These are phyloP conservation scores for Neopestalotiopsis clavispora DNA, from an alignment of 2,329 filamentous ascomycete species.

Conservation along the genomic window DNA sequence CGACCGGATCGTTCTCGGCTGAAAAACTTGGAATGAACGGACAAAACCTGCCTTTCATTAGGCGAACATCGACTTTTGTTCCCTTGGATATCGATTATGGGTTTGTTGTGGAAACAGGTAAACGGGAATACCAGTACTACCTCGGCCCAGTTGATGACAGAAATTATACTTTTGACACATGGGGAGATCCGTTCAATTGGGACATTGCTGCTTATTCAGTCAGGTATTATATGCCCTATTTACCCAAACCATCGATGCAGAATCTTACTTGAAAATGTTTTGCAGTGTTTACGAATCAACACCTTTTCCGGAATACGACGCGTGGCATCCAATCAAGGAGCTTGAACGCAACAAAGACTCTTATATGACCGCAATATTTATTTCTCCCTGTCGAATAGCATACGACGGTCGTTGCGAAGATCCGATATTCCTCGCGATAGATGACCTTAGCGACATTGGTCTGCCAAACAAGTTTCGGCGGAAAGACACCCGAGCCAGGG, in stretches of 20 bases:
- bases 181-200: neutral
- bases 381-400: conserved; percentile 5
- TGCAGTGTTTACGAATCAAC: conserved; percentile 3
- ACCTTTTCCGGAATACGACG: neutral
- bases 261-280: neutral
- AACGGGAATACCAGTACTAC: neutral
- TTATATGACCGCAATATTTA: conserved; percentile 11
- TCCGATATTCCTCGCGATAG: neutral
- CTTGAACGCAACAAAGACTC: neutral
- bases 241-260: no score
- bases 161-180: neutral
- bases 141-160: neutral
- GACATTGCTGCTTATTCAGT: neutral
- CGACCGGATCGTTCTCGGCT: neutral
- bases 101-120: neutral
- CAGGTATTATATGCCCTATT: neutral
- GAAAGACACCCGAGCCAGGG: neutral
- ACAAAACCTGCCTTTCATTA: neutral
- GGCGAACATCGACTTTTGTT: neutral
- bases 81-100: neutral
- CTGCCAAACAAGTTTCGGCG: neutral
- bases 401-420: conserved; percentile 10
- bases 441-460: neutral
- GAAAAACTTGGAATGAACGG: neutral
- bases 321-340: neutral